These are phyloP conservation scores for Pachysandra terminalis DNA, from an alignment of 164 flowering plant genomes.

Conservation along the genomic window DNA sequence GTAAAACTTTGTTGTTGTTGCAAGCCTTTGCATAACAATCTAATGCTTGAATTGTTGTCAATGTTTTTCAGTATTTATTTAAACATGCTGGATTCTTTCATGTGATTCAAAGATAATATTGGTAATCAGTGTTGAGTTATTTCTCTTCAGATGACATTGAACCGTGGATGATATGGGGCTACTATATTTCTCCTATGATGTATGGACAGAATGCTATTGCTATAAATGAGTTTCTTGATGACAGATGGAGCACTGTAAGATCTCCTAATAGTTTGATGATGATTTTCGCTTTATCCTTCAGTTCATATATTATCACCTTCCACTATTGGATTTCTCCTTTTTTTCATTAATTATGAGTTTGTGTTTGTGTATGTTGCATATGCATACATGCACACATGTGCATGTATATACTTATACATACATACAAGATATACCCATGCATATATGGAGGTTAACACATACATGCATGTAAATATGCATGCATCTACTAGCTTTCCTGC, in stretches of 20 bases:
- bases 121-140: neutral
- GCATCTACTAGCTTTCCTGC: too few species aligned
- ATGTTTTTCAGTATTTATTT: neutral
- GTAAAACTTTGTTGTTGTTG: constrained; percentile 5
- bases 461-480: too few species aligned
- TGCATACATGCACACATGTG: too few species aligned
- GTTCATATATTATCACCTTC: too few species aligned
- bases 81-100: neutral
- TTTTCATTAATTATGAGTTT: too few species aligned
- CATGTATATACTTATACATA: too few species aligned
- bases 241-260: constrained; percentile 49
- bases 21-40: neutral
- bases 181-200: constrained; percentile 46
- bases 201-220: constrained; percentile 64
- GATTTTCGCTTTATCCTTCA: neutral
- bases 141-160: constrained; percentile 40
- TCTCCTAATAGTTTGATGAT: neutral
- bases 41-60: neutral
- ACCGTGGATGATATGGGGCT: constrained; percentile 52
- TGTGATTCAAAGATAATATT: neutral
- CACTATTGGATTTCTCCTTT: neutral
- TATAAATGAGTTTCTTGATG: constrained; percentile 53
- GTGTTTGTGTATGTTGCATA: neutral
- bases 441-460: too few species aligned
- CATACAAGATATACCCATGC: neutral